These are phyloP conservation scores for Cydonia oblonga DNA, from an alignment of 331 rosid species.

Conservation along the genomic window DNA sequence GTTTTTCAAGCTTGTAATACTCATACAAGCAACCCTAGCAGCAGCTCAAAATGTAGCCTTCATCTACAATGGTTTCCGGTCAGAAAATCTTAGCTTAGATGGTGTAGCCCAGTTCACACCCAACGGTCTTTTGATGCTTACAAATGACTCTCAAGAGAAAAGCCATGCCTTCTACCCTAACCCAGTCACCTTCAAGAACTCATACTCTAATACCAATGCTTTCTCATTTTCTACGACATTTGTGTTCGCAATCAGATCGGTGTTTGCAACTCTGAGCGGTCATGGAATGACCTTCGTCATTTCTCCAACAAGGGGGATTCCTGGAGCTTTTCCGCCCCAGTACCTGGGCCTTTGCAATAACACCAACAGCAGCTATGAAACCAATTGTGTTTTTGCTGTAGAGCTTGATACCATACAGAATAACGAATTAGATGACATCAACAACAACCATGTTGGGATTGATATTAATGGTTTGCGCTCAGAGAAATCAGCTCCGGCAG, in stretches of 20 bases:
- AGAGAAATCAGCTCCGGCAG: background rate
- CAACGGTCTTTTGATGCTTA: background rate
- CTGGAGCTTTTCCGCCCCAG: constrained; percentile 17
- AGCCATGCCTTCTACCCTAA: background rate
- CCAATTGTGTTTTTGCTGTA: constrained; percentile 21
- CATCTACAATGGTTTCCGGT: background rate
- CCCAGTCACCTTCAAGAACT: background rate
- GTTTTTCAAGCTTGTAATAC: background rate
- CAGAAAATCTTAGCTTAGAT: background rate
- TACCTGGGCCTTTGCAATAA: constrained; percentile 22
- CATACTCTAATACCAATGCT: background rate
- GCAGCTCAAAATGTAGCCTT: constrained; percentile 5
- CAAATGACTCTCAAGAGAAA: background rate
- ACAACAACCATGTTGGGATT: constrained; percentile 33
- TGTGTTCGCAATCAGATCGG: constrained; percentile 18
- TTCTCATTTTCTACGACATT: constrained; percentile 26
- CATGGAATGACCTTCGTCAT: constrained; percentile 32
- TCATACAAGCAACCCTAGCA: background rate
- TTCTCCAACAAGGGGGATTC: constrained; percentile 10
- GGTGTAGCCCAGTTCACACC: background rate
- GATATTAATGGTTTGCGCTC: constrained; percentile 21
- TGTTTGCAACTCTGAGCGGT: background rate
- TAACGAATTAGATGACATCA: constrained; percentile 8
- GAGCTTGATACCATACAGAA: constrained; percentile 20
- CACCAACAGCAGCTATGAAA: background rate